Base-by-base conservation (phyloP, 139 green algal species). In the Micractinium conductrix region DNA sequence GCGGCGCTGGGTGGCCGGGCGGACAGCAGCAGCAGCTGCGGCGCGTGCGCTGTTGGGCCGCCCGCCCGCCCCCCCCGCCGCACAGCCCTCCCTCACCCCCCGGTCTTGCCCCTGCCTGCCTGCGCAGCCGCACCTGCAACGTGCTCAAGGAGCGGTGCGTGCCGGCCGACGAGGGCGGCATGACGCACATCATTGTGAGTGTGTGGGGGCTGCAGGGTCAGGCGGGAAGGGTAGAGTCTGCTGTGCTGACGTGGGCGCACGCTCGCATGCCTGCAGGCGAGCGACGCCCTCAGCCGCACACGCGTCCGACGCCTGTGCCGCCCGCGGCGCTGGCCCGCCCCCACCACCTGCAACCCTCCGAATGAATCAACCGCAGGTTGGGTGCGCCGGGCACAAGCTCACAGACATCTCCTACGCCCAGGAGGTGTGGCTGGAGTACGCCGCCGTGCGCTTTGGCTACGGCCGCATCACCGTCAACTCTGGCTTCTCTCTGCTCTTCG, bases 361-460 rank as follows among this genome's bases (percentile, higher is more conserved):
- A 22, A 40, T 55, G 38, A 17, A 6, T 28, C 4, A 42, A 26
- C 30, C 3, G 63, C 74, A 88, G 12, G 85, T 92, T 8, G 92
- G 92, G 43, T 91, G 87, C 14, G 93, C 81, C 3, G 93, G 93
- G 2, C 88, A 88, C 79, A 91, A 89, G 89, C 89, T 96, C 45
- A 92, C 87, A 0, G 45, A 82, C 0, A 74, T 94, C 17, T 78
- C 88, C 37, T 71, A 87, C 44, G 87, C 86, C 33, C 92, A 96
- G 76, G 74, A 87, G 53, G 83, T 87, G n/a, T 95, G 93, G 93
- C 74, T 91, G 30, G 86, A 79, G 22, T 81, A 63, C 24, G 82
- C 89, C 0, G 78, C 78, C 30, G 72, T 63, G 22, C 28, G 72
- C 1, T 87, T 62, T 43, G 88, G 88, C 28, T 92, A 86, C 68